Base-by-base conservation (phyloP, 2,329 filamentous ascomycete species). In the Neoscytalidium dimidiatum region DNA sequence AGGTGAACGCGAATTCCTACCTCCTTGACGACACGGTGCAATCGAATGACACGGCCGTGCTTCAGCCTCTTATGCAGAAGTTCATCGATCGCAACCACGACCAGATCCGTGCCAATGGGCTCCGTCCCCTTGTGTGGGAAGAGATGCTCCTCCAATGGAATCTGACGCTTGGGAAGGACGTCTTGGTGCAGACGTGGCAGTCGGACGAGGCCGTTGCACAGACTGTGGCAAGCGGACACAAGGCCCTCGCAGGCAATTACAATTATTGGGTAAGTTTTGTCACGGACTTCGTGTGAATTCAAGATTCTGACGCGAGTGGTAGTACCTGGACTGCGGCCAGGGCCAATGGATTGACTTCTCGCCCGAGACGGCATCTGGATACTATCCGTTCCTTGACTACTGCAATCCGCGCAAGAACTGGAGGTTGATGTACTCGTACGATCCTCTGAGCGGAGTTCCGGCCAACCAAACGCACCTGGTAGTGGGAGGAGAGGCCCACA, bases 61-160 rank as follows among this genome's bases (percentile, higher is more conserved):
- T 96, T 41, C 84, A 86, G 72, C 91, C 92, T 1, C 83, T 95
- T 23, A 84, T 97, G 74, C 92, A 96, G 74, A 86, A 84, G 65
- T 92, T 96, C 73, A 81, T 96, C 68, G 85, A 91, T 74, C 84
- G 85, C 68, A 88, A 89, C 71, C 90, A 94, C 75, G 82, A 78
- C 31, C 86, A 88, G 51, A 82, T 95, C 44, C 81, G 86, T 51
- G 79, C 83, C 48, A 82, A 84, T 5, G 89, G 89, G 4, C 79
- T 96, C 60, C 85, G 84, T 4, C 92, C 92, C 0, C 81, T 96
- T 23, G 91, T 94, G 0, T 96, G 93, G 93, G 92, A 97, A 76
- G 93, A 96, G 77, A 92, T 95, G 83, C 81, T 92, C 1, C 81
- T 91, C 9, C 83, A 88, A 26, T 96, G 92, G 90, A 91, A 94